Evolutionary conservation across 306 rosid species (phyloP).

Genomic region (Benincasa hispida): DNA sequence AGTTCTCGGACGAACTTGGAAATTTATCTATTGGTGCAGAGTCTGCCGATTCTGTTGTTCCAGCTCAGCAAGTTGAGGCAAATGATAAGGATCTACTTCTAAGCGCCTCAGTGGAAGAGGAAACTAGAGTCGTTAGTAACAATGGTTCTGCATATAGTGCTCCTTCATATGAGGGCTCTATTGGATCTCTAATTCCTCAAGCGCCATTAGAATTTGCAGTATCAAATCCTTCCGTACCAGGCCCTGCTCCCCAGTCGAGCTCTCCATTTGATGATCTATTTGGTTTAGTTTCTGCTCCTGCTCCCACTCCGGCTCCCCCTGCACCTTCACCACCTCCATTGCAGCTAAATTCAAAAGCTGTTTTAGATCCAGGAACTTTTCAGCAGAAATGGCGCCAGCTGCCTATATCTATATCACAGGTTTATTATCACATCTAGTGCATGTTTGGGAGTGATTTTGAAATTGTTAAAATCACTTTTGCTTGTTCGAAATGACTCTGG

Average conservation of each 20-base stretch:
- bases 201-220: constrained; percentile 37
- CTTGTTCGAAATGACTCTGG: no score
- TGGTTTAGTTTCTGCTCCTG: constrained; percentile 44
- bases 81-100: constrained; percentile 95
- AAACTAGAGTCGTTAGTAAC: constrained; percentile 43
- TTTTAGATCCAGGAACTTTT: constrained; percentile 70
- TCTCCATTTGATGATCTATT: constrained; percentile 82
- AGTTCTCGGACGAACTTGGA: constrained; percentile 87
- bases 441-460: no score
- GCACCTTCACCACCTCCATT: constrained; percentile 60
- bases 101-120: constrained; percentile 74
- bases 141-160: constrained; percentile 74
- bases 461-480: no score
- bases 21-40: constrained; percentile 60
- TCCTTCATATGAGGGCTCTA: constrained; percentile 53
- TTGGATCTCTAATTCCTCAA: constrained; percentile 33
- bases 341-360: constrained; percentile 78
- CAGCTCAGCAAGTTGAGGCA: constrained; percentile 77
- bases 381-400: constrained; percentile 99
- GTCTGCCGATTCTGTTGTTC: constrained; percentile 61
- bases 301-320: not conserved
- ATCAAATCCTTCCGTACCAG: constrained; percentile 25
- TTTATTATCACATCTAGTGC: constrained; percentile 10
- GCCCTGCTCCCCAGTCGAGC: constrained; percentile 41
- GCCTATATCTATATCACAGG: constrained; percentile 76